Base-by-base conservation (phyloP, 495 filamentous ascomycete genomes). In the Penicillium macrosclerotiorum region DNA sequence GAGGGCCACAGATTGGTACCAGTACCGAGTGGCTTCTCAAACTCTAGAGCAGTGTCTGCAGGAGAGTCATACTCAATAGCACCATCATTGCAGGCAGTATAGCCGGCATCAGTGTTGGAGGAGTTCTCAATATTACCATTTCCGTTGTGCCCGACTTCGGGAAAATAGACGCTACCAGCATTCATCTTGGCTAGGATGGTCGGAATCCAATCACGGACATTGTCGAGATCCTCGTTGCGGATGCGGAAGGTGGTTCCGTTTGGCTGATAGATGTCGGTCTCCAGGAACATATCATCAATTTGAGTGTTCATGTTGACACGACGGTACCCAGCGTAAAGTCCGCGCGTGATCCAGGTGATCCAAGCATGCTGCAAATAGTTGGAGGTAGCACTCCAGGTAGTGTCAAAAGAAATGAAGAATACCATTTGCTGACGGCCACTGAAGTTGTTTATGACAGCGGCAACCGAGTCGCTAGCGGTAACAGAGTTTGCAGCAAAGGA, bases 281-380 rank as follows among this genome's bases (percentile, higher is more conserved):
- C 62, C 5, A 84, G 59, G 50, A 83, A 76, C 75, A 84, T 78
- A 57, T 84, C 81, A 54, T 84, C 81, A 19, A 84, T 78, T 62
- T 84, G 81, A n/a, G 80, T 80, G 56, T 69, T 75, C 32, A 82
- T 52, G 51, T 78, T 73, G 42, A 77, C 64, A 35, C 79, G 72
- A 35, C 81, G 76, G 45, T 76, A 74, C 20, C 76, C 77, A 9
- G 76, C 65, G 48, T 78, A 76, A 3, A 81, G 49, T 26, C 81
- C 81, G 26, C 77, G 69, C 12, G 78, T 81, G 8, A 81, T 56
- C 79, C 79, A 84, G 50, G 75, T 73, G 46, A 84, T 81, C 75
- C 76, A 82, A n/a, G 76, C 75, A 60, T 84, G 81, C 59, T 81
- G 77, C 46, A 83, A 57, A 45, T 68, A 78, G 53, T 69, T 81